These are phyloP conservation scores for Fusarium cicatricum DNA, from an alignment of 2,329 filamentous ascomycete genomes.

Conservation along the genomic window DNA sequence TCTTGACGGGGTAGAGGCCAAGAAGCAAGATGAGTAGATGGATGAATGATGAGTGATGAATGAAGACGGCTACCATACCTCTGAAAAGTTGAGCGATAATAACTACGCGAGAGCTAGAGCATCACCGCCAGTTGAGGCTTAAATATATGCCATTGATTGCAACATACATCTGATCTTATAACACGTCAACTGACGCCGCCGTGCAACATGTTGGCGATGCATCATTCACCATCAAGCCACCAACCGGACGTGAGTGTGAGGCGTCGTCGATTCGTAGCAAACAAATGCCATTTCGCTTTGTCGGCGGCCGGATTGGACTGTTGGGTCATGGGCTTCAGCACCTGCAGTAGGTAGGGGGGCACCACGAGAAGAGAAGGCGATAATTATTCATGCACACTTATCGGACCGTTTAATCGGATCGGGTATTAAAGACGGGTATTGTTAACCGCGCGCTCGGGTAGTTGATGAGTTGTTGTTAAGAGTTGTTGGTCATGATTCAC, in stretches of 20 bases:
- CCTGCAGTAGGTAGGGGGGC: background rate
- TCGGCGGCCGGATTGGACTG: background rate
- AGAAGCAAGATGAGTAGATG: background rate
- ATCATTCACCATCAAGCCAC: background rate
- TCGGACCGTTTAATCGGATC: too few relatives aligned
- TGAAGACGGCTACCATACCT: too few relatives aligned
- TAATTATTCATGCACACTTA: too few relatives aligned
- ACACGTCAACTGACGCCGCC: background rate
- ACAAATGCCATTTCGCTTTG: background rate
- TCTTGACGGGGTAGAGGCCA: background rate
- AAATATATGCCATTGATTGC: background rate
- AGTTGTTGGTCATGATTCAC: too few relatives aligned
- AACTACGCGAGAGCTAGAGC: too few relatives aligned
- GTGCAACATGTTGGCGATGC: background rate
- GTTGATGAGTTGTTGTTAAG: too few relatives aligned
- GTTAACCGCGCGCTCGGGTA: too few relatives aligned
- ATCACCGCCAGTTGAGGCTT: background rate
- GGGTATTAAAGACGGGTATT: too few relatives aligned
- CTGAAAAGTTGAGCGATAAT: too few relatives aligned
- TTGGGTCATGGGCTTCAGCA: background rate
- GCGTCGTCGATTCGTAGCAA: background rate
- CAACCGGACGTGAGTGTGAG: background rate
- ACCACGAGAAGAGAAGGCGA: too few relatives aligned
- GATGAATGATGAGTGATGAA: background rate
- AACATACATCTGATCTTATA: background rate